Evolutionary conservation across 2,329 filamentous ascomycete genomes (phyloP), one percentile per base, ranked within the genome.

Genomic region (Pseudocercospora fijiensis): DNA sequence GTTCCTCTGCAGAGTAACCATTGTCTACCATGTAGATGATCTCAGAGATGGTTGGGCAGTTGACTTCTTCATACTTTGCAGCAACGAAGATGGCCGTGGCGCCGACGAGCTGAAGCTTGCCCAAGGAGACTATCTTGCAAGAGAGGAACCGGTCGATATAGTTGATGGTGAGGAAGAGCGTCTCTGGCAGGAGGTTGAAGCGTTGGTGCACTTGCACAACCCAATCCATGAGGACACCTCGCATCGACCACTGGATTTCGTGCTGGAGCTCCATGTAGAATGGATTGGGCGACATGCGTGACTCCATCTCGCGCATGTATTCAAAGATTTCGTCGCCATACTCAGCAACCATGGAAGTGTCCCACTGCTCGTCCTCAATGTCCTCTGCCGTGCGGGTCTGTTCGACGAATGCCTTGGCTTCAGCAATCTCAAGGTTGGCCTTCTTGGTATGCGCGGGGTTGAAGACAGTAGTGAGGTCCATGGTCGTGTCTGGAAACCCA

Each of bases 211-310:
- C 95, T 77, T 99, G 93, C 53, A 98, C 90, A 49, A 99, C 84
- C 95, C 95, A 99, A 78, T 98, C 95, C 88, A 99, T 96, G 60
- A 99, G 84, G 22, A 98, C 92, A 5, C 92, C 90, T 53, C 95
- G 91, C 95, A 98, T 99, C 2, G 93, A 96, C 95, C 95, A 99
- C 76, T 96, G 91, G 62, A 99, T 96, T 78, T 98, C 94, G 16
- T 90, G 88, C 77, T 99, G 95, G 69, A 90, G 88, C 67, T 96
- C 92, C 94, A 99, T 99, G 82, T 99, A 99, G 76, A 95, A 87
- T 3, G 92, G 84, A 73, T 95, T 93, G 1, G 95, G 95, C 45
- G 93, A 83, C 86, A 97, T 90, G 70, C 88, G 76, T 83, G 85
- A 90, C 88, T 99, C 95, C 58, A 96, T 87, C 63, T 90, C 84